Evolutionary conservation across 768 basidiomycete genomes (phyloP).

Genomic region (Paxillus rubicundulus): DNA sequence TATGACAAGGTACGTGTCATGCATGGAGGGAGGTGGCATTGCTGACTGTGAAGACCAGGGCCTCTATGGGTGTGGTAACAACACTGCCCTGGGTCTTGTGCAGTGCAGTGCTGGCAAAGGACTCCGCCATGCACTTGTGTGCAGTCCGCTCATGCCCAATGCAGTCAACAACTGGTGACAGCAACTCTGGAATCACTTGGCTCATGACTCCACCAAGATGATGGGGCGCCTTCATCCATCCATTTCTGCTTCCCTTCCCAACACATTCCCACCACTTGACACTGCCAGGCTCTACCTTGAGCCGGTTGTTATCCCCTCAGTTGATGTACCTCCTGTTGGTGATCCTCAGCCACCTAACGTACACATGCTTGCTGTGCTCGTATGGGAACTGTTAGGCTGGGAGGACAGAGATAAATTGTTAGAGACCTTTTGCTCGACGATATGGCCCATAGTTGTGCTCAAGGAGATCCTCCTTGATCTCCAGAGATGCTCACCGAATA

Average conservation of each 20-base stretch:
- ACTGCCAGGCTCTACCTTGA: background rate
- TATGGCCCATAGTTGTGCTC: background rate
- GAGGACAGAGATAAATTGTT: background rate
- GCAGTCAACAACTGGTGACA: background rate
- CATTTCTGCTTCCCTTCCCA: background rate
- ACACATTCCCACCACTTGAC: background rate
- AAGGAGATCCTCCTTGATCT: slow-evolving; percentile 1
- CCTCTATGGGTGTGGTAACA: background rate
- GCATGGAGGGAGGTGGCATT: no score
- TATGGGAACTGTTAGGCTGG: background rate
- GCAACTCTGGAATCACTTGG: background rate
- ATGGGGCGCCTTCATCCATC: background rate
- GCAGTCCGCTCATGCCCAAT: no score
- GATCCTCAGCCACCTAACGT: background rate
- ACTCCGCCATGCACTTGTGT: background rate
- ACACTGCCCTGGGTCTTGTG: background rate
- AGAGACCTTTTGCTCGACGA: background rate
- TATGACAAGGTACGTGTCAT: no score
- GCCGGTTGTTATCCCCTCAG: background rate
- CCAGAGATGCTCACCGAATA: background rate
- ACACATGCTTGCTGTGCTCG: background rate
- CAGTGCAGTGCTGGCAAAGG: background rate
- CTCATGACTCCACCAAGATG: background rate
- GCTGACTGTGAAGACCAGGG: no score
- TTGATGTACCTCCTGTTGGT: no score